These are phyloP conservation scores for Trichothecium sympodiale DNA, from an alignment of 2,329 filamentous ascomycete species.

Conservation along the genomic window DNA sequence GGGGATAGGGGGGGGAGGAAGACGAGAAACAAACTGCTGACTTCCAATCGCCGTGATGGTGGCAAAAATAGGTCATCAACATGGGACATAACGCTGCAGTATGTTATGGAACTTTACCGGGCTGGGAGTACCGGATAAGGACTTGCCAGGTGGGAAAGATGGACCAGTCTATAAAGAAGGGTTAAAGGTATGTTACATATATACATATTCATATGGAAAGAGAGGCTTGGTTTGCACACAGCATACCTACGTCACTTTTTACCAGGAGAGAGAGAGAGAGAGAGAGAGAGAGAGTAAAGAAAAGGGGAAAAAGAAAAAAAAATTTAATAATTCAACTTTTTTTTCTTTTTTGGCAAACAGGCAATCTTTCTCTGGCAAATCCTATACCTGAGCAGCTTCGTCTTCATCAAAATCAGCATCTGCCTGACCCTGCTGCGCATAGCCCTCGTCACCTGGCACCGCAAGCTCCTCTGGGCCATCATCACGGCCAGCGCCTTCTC, in stretches of 20 bases:
- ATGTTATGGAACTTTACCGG: neutral
- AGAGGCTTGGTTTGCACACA: no score
- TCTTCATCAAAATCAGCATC: constrained; percentile 10
- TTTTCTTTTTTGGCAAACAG: neutral
- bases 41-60: no score
- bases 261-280: no score
- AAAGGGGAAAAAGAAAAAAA: neutral
- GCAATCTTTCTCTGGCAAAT: constrained; percentile 8
- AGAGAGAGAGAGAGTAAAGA: neutral
- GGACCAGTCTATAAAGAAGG: constrained; percentile 42
- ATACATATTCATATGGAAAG: no score
- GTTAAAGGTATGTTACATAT: constrained; percentile 47
- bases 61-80: no score
- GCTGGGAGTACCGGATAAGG: neutral
- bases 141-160: neutral
- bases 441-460: constrained; percentile 5
- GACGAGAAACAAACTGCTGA: no score
- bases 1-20: no score
- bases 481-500: constrained; percentile 5
- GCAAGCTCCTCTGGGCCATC: constrained; percentile 5
- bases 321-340: neutral
- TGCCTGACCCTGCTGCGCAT: constrained; percentile 8
- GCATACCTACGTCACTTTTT: no score
- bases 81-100: no score
- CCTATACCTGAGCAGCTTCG: constrained; percentile 8